phyloP scores from a whole-genome alignment of 2,329 filamentous ascomycete species.

The Cercospora beticola region DNA sequence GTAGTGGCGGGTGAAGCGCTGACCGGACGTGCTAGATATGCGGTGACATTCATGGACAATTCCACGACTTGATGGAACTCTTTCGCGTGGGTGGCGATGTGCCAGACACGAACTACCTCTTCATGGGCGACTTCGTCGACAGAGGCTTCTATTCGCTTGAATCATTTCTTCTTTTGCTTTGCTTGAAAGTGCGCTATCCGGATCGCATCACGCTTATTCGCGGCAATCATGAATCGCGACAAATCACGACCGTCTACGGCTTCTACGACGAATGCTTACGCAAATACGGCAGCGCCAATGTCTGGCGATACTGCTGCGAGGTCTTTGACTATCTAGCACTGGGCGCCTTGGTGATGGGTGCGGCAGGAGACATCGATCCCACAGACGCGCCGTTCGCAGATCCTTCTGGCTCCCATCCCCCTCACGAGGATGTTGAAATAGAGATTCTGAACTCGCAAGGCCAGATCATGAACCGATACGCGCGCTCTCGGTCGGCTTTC shows the following conservation, averaged over 20 bases:
- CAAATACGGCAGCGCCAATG: slow-evolving; percentile 95
- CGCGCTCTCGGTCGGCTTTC: slow-evolving; percentile 45
- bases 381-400: slow-evolving; percentile 56
- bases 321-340: slow-evolving; percentile 96
- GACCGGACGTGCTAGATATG: slow-evolving; percentile 64
- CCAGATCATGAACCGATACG: slow-evolving; percentile 72
- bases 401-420: slow-evolving; percentile 50
- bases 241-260: slow-evolving; percentile 96
- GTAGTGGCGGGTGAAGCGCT: slow-evolving; percentile 15
- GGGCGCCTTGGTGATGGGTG: slow-evolving; percentile 86
- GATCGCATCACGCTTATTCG: slow-evolving; percentile 95
- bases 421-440: slow-evolving; percentile 75
- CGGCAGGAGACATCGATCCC: slow-evolving; percentile 64
- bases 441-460: slow-evolving; percentile 87
- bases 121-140: slow-evolving; percentile 96
- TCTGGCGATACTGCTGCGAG: slow-evolving; percentile 94
- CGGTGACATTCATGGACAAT: slow-evolving; percentile 96
- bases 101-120: slow-evolving; percentile 97
- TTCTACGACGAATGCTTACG: slow-evolving; percentile 97
- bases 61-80: slow-evolving; percentile 98
- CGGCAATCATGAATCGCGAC: slow-evolving; percentile 76
- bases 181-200: slow-evolving; percentile 94
- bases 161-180: slow-evolving; percentile 91
- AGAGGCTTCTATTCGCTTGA: slow-evolving; percentile 97
- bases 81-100: slow-evolving; percentile 97